Evolutionary conservation across 805 yeast species (phyloP).

Genomic region (Starmerella asiatica): DNA sequence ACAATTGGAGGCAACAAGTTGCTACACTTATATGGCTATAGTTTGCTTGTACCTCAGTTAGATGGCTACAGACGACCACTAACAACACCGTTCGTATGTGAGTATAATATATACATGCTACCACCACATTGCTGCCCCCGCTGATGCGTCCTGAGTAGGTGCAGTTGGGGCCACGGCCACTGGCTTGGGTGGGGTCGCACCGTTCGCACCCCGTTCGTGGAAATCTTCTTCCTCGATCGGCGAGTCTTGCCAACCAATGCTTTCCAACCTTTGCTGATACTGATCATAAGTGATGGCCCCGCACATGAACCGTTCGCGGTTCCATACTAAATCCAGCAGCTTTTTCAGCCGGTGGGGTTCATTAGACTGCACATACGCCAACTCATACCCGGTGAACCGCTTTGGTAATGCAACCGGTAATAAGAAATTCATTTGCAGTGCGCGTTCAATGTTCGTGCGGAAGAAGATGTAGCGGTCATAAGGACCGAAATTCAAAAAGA

Average conservation of each 20-base stretch:
- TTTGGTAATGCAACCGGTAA: slow-evolving; percentile 11
- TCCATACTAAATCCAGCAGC: slow-evolving; percentile 13
- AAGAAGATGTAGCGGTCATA: slow-evolving; percentile 3
- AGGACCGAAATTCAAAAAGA: slow-evolving; percentile 13
- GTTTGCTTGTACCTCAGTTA: too few relatives aligned
- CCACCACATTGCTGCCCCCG: too few relatives aligned
- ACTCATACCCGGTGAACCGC: slow-evolving; percentile 13
- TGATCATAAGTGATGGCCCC: slow-evolving; percentile 11
- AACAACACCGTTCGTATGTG: too few relatives aligned
- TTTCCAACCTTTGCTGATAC: slow-evolving; percentile 4
- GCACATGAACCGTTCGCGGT: slow-evolving; percentile 13
- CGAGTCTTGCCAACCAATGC: slow-evolving; percentile 14
- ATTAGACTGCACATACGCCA: slow-evolving; percentile 8
- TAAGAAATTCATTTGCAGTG: slow-evolving; percentile 5
- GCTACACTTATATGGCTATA: too few relatives aligned
- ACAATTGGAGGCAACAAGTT: too few relatives aligned
- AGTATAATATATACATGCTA: too few relatives aligned
- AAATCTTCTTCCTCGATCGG: slow-evolving; percentile 6
- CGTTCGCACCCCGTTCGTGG: background rate
- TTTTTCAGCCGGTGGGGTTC: slow-evolving; percentile 8
- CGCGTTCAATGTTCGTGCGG: slow-evolving; percentile 6
- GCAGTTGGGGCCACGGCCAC: background rate
- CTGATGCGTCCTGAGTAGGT: background rate
- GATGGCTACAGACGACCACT: too few relatives aligned
- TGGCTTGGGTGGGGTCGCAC: background rate